phyloP scores from a whole-genome alignment of 202 grass and related monocot genomes.

The Cymbopogon flexuosus region DNA sequence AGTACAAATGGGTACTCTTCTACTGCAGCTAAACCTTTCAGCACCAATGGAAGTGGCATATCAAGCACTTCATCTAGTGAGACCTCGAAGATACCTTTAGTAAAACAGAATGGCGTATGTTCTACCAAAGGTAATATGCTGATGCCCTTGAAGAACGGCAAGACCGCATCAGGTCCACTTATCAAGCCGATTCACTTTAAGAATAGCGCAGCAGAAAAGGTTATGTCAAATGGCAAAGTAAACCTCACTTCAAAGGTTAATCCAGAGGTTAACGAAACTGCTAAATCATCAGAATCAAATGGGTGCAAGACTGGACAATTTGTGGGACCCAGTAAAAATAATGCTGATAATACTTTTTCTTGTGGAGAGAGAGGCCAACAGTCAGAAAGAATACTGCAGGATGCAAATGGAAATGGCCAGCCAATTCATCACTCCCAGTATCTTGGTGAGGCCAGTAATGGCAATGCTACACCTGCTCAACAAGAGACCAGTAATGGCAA shows the following conservation, averaged over 20 bases:
- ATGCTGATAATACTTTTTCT: slow-evolving; percentile 30
- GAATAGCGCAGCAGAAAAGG: slow-evolving; percentile 56
- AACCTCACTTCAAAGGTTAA: slow-evolving; percentile 43
- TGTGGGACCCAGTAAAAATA: slow-evolving; percentile 33
- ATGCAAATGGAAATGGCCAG: slow-evolving; percentile 49
- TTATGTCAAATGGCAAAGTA: slow-evolving; percentile 50
- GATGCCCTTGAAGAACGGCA: slow-evolving; percentile 57
- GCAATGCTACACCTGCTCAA: not conserved
- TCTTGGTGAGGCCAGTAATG: slow-evolving; percentile 21
- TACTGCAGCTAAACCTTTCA: slow-evolving; percentile 58
- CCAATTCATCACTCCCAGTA: not conserved
- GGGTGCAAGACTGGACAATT: slow-evolving; percentile 37
- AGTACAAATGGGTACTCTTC: slow-evolving; percentile 61
- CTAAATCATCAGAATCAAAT: slow-evolving; percentile 23
- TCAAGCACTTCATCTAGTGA: slow-evolving; percentile 39
- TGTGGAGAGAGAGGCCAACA: slow-evolving; percentile 25
- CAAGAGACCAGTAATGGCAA: not conserved
- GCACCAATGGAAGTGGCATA: slow-evolving; percentile 55
- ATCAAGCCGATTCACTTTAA: slow-evolving; percentile 71
- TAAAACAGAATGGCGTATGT: slow-evolving; percentile 55
- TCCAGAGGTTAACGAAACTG: slow-evolving; percentile 33
- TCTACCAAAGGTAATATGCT: slow-evolving; percentile 41
- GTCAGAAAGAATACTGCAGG: slow-evolving; percentile 16
- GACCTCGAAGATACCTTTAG: slow-evolving; percentile 42
- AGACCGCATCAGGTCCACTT: slow-evolving; percentile 45